Evolutionary conservation across 352 stramenopile species (phyloP).

Genomic region (Stephanocyclus meneghinianus): DNA sequence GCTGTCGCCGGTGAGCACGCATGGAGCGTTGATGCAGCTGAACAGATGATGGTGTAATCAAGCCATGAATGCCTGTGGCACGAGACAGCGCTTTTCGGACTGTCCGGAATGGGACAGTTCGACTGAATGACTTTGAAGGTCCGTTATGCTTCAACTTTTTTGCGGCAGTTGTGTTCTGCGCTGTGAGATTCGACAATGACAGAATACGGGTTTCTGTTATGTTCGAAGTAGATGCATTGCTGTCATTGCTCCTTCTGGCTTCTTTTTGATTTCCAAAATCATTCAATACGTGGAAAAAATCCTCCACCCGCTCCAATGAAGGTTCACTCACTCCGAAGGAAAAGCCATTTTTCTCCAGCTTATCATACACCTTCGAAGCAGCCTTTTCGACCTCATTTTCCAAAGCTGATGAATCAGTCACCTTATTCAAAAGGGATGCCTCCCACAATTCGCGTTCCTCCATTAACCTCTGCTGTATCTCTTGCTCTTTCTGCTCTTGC

Average conservation of each 20-base stretch:
- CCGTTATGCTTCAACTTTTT: background rate
- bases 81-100: constrained; percentile 67
- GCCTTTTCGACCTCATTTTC: constrained; percentile 41
- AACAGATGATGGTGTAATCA: constrained; percentile 55
- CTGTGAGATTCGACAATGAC: background rate
- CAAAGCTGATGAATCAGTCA: constrained; percentile 1
- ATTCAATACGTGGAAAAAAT: constrained; percentile 6
- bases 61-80: constrained; percentile 65
- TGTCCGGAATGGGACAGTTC: constrained; percentile 59
- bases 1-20: background rate
- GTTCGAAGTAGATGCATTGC: background rate
- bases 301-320: constrained; percentile 12
- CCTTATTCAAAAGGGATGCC: constrained; percentile 10
- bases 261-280: background rate
- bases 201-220: background rate
- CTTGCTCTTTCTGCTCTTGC: constrained; percentile 32
- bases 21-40: constrained; percentile 29
- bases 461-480: constrained; percentile 31
- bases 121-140: background rate
- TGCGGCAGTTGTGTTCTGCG: constrained; percentile 10
- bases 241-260: background rate
- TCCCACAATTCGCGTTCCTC: constrained; percentile 34
- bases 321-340: constrained; percentile 27
- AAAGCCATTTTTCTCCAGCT: constrained; percentile 36
- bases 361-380: constrained; percentile 37